phyloP scores from a whole-genome alignment of 2,329 filamentous ascomycete genomes.

The Leptodontidium sp. region DNA sequence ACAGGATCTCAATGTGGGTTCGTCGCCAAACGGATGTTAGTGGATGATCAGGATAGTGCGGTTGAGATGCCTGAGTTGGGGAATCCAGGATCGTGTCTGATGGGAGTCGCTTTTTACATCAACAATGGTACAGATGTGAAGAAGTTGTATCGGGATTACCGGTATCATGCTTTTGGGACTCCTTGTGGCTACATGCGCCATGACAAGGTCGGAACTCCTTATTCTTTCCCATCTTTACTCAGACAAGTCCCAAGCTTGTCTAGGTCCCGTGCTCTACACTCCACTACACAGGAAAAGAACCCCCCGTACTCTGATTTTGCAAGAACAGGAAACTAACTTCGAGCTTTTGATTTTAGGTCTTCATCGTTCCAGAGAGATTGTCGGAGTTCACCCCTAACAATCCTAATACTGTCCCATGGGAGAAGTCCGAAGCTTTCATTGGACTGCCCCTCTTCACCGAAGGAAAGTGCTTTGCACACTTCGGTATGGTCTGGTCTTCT shows the following conservation, averaged over 20 bases:
- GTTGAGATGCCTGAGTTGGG: slow-evolving; percentile 68
- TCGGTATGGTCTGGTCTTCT: slow-evolving; percentile 75
- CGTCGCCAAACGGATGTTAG: slow-evolving; percentile 69
- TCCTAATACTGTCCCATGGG: slow-evolving; percentile 62
- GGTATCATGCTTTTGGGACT: slow-evolving; percentile 68
- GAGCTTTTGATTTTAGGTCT: slow-evolving; percentile 51
- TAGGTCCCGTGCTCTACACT: background rate
- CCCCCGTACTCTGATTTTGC: background rate
- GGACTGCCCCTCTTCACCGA: slow-evolving; percentile 71
- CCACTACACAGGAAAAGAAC: no score
- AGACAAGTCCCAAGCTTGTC: background rate
- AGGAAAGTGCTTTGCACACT: slow-evolving; percentile 72
- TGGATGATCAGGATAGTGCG: slow-evolving; percentile 63
- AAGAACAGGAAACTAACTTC: background rate
- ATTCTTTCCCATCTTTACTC: background rate
- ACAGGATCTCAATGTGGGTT: slow-evolving; percentile 73
- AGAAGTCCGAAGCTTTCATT: slow-evolving; percentile 71
- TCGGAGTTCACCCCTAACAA: slow-evolving; percentile 66
- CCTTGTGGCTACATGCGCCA: slow-evolving; percentile 75
- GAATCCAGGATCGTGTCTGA: slow-evolving; percentile 67
- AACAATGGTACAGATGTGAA: slow-evolving; percentile 63
- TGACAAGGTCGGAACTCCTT: slow-evolving; percentile 57
- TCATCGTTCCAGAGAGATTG: slow-evolving; percentile 70
- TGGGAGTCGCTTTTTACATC: slow-evolving; percentile 72
- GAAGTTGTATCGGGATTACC: slow-evolving; percentile 65